phyloP scores from a whole-genome alignment of 148 eudicot genomes.

The Cornus florida region DNA sequence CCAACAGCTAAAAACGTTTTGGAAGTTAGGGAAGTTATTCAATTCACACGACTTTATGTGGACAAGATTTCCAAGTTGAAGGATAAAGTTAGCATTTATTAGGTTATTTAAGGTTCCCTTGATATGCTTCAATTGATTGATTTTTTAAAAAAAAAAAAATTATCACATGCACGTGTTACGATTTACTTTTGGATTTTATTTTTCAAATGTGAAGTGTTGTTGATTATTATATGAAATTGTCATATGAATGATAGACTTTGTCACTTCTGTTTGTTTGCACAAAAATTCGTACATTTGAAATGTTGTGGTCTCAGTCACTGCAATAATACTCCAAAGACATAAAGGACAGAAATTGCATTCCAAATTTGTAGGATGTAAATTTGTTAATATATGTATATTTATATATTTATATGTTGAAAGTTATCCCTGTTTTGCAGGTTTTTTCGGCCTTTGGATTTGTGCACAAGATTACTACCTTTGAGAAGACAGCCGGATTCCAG shows the following conservation, averaged over 20 bases:
- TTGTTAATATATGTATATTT: neutral
- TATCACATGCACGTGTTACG: neutral
- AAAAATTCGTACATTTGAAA: neutral
- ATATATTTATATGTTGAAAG: neutral
- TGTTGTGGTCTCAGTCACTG: neutral
- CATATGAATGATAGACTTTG: neutral
- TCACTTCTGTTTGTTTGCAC: neutral
- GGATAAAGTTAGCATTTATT: neutral
- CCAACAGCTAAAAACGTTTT: neutral
- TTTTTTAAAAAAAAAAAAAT: too few relatives aligned
- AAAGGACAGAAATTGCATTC: neutral
- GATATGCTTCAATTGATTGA: neutral
- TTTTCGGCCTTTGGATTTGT: constrained; percentile 96
- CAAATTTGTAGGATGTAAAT: neutral
- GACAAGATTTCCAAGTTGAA: neutral
- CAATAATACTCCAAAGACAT: constrained; percentile 6
- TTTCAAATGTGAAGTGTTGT: neutral
- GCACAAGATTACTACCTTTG: constrained; percentile 96
- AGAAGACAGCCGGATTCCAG: constrained; percentile 99
- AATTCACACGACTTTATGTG: neutral
- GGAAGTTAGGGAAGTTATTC: neutral
- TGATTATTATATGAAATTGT: neutral
- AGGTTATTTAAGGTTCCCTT: neutral
- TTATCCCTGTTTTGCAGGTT: constrained; percentile 49
- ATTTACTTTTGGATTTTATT: neutral